Evolutionary conservation across 768 basidiomycete species (phyloP), one percentile per base, ranked within the genome.

Genomic region (Boletus tomentosulus): DNA sequence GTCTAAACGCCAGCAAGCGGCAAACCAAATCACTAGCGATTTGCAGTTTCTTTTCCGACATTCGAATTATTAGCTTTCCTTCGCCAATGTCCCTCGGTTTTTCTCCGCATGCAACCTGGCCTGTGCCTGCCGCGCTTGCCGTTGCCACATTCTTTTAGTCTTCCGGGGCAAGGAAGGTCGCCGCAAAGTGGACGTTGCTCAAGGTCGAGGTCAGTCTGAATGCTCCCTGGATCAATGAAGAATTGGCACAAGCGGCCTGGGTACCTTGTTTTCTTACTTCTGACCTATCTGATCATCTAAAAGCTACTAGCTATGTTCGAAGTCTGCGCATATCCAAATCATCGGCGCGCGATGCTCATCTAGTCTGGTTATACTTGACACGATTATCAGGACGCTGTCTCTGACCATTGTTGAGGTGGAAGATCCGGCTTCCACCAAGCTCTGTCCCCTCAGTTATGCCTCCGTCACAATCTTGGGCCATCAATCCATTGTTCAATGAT

Each of bases 221-320:
- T 62, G 79, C 84, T 42, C 79, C 82, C 16, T 86, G 85, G 83
- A 76, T 90, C 13, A 86, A 90, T 58, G 83, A 86, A 61, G 82
- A 80, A 31, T 76, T 89, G 7, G 86, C 83, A 12, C 85, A 90
- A 68, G 85, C 87, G 35, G 84, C 86, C 51, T 90, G 85, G 85
- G 87, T 88, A 66, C 59, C 80, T 58, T n/a, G 1, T 2, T 46
- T 31, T 34, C 37, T 22, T 48, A 49, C 9, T 25, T 50, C 56
- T 8, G 24, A 8, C 47, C 56, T 24, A 46, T 55, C 56, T 59
- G 48, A 59, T 31, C 53, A 2, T 34, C 47, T 27, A 7, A 51
- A 43, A 41, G 87, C 67, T 91, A 34, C 68, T 90, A 38, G 79
- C 87, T 11, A 69, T 88, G 57, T 90, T 89, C 57, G 86, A 89